Base-by-base conservation (phyloP, 768 basidiomycete species). In the Suillus paluster region DNA sequence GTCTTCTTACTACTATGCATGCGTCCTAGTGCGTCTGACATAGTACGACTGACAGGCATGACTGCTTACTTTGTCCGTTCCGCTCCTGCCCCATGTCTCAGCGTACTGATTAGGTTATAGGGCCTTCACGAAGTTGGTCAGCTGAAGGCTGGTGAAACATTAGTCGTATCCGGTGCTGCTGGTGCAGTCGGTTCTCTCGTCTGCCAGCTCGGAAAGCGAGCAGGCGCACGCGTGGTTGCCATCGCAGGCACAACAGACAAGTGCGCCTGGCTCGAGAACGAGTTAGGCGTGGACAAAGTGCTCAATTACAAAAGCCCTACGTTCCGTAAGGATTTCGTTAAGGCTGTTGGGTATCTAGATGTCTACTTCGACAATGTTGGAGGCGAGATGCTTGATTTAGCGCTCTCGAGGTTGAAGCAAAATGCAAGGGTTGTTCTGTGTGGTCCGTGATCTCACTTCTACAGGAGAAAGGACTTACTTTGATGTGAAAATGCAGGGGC, bases 101-200 rank as follows among this genome's bases (percentile, higher is more conserved):
- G 11, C 46, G 63, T 41, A 67, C 52, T 44, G 15, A 33, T 61
- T 33, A 41, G 15, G 41, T 42, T 52, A 21, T 57, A 94, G 94
- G 95, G 96, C 10, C 80, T 98, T 33, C 80, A 86, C 72, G 91
- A 94, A 54, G 81, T 97, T 50, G 94, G 89, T 17, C 75, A 91
- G 63, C 74, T 96, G 68, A 91, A 96, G 72, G 74, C 87, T 0
- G 94, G 95, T 15, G 95, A 98, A 63, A 92, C 85, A 0, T 84
- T 97, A 54, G 83, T 98, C 25, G 90, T 90, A 12, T 93, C 93
- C 1, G 96, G 94, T 21, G 96, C 96, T 2, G 96, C 97, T 10
- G 96, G 95, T 11, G 88, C 95, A 1, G 92, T 93, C 11, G 94
- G 95, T n/a, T 84, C 87, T 11, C 73, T 93, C 60, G 91, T 81